Conservation (phyloP, 73 alveolate species). For the Durusdinium trenchii region DNA sequence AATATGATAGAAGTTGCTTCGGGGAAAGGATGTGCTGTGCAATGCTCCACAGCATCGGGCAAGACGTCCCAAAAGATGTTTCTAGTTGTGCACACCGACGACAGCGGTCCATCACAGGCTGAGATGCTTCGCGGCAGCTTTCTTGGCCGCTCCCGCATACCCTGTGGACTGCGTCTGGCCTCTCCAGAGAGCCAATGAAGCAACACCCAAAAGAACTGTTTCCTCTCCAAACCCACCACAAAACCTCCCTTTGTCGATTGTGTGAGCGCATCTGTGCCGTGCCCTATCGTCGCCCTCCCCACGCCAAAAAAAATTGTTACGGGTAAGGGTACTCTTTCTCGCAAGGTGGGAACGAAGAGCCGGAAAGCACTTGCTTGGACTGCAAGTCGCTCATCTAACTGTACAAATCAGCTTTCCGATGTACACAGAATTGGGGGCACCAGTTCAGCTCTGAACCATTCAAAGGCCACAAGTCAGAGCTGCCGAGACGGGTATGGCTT, state of each 20-base stretch:
- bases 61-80: neutral
- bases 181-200: neutral
- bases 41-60: neutral
- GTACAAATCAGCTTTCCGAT: no score
- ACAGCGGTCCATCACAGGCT: neutral
- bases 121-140: constrained; percentile 17
- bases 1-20: no score
- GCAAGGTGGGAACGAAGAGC: no score
- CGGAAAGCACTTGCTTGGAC: no score
- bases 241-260: no score
- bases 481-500: neutral
- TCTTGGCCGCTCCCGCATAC: neutral
- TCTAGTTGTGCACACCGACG: neutral
- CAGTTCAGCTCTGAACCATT: constrained; percentile 30
- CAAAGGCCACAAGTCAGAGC: neutral
- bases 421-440: neutral
- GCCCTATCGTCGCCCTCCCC: no score
- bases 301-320: no score
- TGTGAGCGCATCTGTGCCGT: no score
- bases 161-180: neutral
- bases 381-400: no score
- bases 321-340: no score
- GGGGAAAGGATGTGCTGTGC: neutral
- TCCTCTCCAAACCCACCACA: no score
- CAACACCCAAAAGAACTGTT: no score